Evolutionary conservation across 495 filamentous ascomycete species (phyloP).

Genomic region (Trichocladium antarcticum): DNA sequence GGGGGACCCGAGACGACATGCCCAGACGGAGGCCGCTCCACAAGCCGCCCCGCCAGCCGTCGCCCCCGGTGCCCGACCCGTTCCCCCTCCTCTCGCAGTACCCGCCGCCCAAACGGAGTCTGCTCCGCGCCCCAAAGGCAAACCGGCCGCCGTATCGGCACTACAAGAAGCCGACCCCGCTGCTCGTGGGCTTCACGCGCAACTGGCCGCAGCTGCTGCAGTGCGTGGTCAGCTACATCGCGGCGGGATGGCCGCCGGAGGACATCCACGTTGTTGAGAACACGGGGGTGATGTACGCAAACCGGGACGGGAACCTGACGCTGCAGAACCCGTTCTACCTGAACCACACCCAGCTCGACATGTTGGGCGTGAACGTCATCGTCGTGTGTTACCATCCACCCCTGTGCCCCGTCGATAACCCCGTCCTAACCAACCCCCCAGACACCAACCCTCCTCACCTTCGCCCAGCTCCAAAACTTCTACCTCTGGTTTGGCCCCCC

Average conservation of each 20-base stretch:
- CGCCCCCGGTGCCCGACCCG: constrained; percentile 15
- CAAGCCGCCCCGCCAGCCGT: constrained; percentile 8
- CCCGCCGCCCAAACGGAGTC: constrained; percentile 4
- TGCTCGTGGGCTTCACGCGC: constrained; percentile 49
- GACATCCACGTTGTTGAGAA: constrained; percentile 55
- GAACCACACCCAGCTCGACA: constrained; percentile 42
- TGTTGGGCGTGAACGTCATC: constrained; percentile 46
- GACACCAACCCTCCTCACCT: constrained; percentile 49
- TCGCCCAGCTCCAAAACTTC: constrained; percentile 54
- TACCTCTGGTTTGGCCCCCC: constrained; percentile 26
- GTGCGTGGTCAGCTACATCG: constrained; percentile 46
- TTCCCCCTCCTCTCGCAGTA: constrained; percentile 19
- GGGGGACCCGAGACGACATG: constrained; percentile 8
- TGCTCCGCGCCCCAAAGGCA: constrained; percentile 22
- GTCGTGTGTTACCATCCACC: constrained; percentile 6
- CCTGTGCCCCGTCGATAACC: background rate
- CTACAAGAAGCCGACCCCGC: constrained; percentile 36
- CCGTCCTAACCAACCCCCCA: background rate
- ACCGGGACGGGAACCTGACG: constrained; percentile 36
- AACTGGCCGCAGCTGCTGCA: constrained; percentile 50
- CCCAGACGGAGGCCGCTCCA: constrained; percentile 6
- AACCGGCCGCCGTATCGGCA: constrained; percentile 31
- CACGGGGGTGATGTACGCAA: constrained; percentile 48
- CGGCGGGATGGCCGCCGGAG: constrained; percentile 48
- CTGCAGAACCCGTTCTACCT: constrained; percentile 54